Base-by-base conservation (phyloP, 495 filamentous ascomycete species). In the Corynascus novoguineensis region DNA sequence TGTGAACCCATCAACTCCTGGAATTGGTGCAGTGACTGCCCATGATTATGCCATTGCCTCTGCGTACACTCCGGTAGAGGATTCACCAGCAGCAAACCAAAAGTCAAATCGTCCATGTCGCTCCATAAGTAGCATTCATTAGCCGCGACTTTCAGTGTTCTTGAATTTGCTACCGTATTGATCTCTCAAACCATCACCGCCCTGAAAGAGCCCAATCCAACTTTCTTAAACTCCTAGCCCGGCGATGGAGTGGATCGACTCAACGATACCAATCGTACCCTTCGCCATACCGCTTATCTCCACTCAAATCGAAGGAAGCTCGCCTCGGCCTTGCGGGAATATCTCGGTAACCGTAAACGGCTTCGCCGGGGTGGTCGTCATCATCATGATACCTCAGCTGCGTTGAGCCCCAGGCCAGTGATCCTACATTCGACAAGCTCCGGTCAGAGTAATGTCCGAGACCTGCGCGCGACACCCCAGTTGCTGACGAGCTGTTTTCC, bases 281-380 rank as follows among this genome's bases (percentile, higher is more conserved):
- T 25, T 41, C 53, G 11, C 59, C 60, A 38, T 59, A 34, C 24
- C 52, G 27, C 19, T 32, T 15, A 29, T 10, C 45, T 7, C 19
- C 24, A 2, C 34, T 40, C 2, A 32, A 34, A 17, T 55, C 54
- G 27, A 64, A 51, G 1, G 58, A 58, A 5, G 41, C 53, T 11
- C 58, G 22, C 37, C 58, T 41, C 8, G 42, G 3, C 45, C 50
- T 41, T 32, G 42, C 10, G 1, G 45, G 57, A 2, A 44, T 3
- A 27, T 53, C 45, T 12, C 42, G 58, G 25, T 31, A 55, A 4
- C 55, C 31, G 55, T 64, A 64, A 19, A 55, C 55, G 1, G 46
- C 53, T 31, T 49, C 61, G 1, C 32, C 22, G 14, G 24, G 27
- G 6, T 17, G 17, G 1, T 55, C 45, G 0, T 54, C 44, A 5